Evolutionary conservation across 257 asterid species (phyloP).

Genomic region (Solanum boliviense): DNA sequence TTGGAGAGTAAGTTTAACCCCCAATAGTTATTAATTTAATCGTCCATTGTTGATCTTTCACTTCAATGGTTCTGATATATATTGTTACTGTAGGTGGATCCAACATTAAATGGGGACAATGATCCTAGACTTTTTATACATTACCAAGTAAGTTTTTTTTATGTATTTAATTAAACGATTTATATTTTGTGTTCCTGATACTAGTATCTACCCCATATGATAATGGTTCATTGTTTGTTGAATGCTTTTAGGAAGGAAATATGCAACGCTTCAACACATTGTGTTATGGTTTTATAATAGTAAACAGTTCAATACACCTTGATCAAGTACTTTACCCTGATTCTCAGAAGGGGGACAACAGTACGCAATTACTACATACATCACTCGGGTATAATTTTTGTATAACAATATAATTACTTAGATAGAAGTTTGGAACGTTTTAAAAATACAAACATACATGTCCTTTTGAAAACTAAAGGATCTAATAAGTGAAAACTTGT

Average conservation of each 20-base stretch:
- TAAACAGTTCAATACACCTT: background rate
- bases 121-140: background rate
- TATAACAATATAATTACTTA: background rate
- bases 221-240: background rate
- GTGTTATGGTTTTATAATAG: background rate
- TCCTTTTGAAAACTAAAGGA: background rate
- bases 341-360: too few species aligned
- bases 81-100: background rate
- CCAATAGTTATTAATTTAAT: too few species aligned
- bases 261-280: background rate
- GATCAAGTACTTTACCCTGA: too few species aligned
- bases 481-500: background rate
- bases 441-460: too few species aligned
- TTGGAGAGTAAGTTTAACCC: background rate
- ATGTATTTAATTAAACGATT: too few species aligned
- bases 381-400: too few species aligned
- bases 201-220: background rate
- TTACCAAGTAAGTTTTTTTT: background rate
- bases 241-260: background rate
- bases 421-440: background rate
- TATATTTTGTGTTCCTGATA: too few species aligned
- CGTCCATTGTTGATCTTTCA: too few species aligned
- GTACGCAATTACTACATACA: too few species aligned
- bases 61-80: too few species aligned
- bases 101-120: background rate